A percentile compares a stretch with the other conserved stretches of the same genome.
Conservation (phyloP, 78 protist species). For the Monocercomonoides exilis region DNA sequence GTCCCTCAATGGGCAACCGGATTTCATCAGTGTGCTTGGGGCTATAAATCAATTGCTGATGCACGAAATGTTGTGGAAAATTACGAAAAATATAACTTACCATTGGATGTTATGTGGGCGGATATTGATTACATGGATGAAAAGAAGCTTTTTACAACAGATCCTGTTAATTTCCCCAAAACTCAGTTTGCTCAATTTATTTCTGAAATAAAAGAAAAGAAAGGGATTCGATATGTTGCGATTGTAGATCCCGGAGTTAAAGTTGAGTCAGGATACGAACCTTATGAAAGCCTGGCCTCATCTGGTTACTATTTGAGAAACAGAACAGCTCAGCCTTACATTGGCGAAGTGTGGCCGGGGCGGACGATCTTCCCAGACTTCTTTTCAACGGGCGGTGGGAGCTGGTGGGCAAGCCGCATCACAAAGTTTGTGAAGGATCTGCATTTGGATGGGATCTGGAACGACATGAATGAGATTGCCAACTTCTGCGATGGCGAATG, state of each 20-base stretch:
- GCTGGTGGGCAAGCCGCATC: not conserved
- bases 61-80: not conserved
- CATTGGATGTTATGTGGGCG: not conserved
- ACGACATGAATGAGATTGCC: slow-evolving; percentile 16
- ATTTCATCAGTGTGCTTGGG: not conserved
- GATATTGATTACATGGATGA: slow-evolving; percentile 21
- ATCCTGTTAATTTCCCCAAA: not conserved
- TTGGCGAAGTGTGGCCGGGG: not conserved
- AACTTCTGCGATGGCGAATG: not conserved
- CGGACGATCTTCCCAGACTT: slow-evolving; percentile 10
- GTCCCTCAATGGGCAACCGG: not conserved
- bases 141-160: not conserved
- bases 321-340: not conserved
- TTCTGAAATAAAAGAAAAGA: not conserved
- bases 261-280: not conserved
- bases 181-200: not conserved
- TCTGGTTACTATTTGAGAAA: not conserved
- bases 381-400: not conserved
- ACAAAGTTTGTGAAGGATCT: not conserved
- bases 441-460: not conserved
- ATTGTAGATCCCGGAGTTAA: slow-evolving; percentile 15
- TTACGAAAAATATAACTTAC: not conserved
- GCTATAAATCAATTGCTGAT: not conserved
- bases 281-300: not conserved
- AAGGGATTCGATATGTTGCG: not conserved